Conservation (phyloP, 495 filamentous ascomycete species). For the Sporormia fimetaria region DNA sequence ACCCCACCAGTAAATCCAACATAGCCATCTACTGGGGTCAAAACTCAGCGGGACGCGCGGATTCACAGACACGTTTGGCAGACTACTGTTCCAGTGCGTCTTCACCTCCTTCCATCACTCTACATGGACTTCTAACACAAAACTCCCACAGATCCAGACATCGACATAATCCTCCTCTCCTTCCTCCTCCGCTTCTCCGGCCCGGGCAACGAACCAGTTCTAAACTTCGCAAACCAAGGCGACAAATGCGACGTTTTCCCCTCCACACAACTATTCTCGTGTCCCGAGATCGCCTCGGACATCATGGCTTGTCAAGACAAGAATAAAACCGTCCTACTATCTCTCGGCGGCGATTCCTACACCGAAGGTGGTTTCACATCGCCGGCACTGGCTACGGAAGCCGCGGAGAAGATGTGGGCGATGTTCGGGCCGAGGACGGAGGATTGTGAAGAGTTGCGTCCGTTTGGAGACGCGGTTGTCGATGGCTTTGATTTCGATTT, state of each 20-base stretch:
- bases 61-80: conserved; percentile 39
- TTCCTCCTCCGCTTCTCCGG: conserved; percentile 49
- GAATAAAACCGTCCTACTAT: conserved; percentile 27
- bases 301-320: conserved; percentile 27
- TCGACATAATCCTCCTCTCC: conserved; percentile 43
- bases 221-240: conserved; percentile 52
- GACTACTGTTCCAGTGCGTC: conserved; percentile 45
- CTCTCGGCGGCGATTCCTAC: conserved; percentile 26
- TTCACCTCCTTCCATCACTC: conserved; percentile 5
- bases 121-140: background rate
- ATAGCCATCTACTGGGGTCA: conserved; percentile 55
- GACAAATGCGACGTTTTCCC: conserved; percentile 47
- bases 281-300: conserved; percentile 50
- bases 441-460: conserved; percentile 18
- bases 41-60: conserved; percentile 35
- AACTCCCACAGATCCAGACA: conserved; percentile 22
- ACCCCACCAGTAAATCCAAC: conserved; percentile 41
- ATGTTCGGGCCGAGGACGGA: conserved; percentile 22
- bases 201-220: conserved; percentile 31
- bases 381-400: conserved; percentile 8
- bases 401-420: conserved; percentile 22
- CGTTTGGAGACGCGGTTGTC: conserved; percentile 22
- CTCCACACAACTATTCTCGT: conserved; percentile 46
- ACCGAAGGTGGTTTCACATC: conserved; percentile 26
- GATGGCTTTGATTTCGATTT: conserved; percentile 30